A percentile compares a stretch with the other conserved stretches of the same genome.
Evolutionary conservation across 331 rosid species (phyloP).

Genomic region (Malus hybrid): DNA sequence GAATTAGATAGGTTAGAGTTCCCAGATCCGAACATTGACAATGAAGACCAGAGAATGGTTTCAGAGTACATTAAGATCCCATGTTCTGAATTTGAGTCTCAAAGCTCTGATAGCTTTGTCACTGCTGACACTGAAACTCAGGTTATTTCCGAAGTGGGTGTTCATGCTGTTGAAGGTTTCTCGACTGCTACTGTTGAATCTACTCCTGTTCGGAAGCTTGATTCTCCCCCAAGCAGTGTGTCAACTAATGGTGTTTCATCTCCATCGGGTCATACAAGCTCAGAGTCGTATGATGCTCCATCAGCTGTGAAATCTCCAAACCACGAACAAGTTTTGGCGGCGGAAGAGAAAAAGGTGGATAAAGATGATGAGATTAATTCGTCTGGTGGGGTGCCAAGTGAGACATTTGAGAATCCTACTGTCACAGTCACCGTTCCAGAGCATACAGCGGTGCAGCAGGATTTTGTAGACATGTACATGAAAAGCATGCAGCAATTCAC

Average conservation of each 20-base stretch:
- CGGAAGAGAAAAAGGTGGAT: conserved; percentile 34
- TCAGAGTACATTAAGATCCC: conserved; percentile 76
- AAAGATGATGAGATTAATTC: conserved; percentile 69
- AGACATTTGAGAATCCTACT: conserved; percentile 41
- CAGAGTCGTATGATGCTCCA: conserved; percentile 48
- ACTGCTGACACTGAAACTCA: conserved; percentile 47
- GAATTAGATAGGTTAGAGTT: conserved; percentile 87
- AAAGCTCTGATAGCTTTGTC: conserved; percentile 49
- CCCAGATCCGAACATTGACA: conserved; percentile 76
- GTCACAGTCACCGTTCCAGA: conserved; percentile 43
- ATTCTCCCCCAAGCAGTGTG: conserved; percentile 76
- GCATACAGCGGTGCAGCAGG: conserved; percentile 82
- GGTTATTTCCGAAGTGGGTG: conserved; percentile 41
- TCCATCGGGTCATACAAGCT: conserved; percentile 39
- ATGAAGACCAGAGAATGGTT: conserved; percentile 87
- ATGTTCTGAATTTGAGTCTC: conserved; percentile 47
- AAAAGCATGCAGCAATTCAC: conserved; percentile 91
- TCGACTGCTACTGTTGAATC: conserved; percentile 47
- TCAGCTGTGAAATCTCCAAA: conserved; percentile 28
- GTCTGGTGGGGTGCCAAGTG: conserved; percentile 45
- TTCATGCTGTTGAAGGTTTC: conserved; percentile 46
- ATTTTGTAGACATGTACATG: conserved; percentile 90
- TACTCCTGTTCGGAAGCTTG: conserved; percentile 42
- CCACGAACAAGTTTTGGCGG: conserved; percentile 37
- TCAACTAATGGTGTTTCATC: conserved; percentile 61